phyloP scores from a whole-genome alignment of 176 grass and related monocot genomes.

The Oryza officinalis region DNA sequence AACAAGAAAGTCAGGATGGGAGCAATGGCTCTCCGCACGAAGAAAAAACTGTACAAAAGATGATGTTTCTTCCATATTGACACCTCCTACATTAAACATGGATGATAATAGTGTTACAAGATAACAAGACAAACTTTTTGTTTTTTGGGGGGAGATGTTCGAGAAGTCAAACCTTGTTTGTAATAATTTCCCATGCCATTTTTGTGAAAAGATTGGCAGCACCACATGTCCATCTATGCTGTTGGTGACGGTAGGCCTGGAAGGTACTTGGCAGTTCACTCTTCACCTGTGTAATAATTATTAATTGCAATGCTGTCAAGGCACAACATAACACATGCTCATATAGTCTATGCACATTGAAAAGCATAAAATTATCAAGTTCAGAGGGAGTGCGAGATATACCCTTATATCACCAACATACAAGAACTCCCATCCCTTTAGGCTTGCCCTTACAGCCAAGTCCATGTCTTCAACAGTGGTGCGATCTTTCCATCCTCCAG shows the following conservation, averaged over 20 bases:
- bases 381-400: conserved; percentile 24
- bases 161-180: conserved; percentile 53
- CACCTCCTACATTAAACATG: conserved; percentile 56
- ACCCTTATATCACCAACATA: conserved; percentile 95
- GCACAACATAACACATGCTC: conserved; percentile 6
- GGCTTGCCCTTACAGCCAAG: conserved; percentile 77
- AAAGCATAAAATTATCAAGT: neutral
- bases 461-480: conserved; percentile 99
- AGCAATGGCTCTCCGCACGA: conserved; percentile 75
- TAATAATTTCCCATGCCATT: conserved; percentile 80
- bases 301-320: conserved; percentile 17
- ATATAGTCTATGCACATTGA: neutral
- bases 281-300: conserved; percentile 63
- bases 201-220: conserved; percentile 91
- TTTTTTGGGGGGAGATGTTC: neutral
- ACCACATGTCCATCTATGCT: conserved; percentile 88
- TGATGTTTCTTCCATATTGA: conserved; percentile 83
- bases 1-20: conserved; percentile 78
- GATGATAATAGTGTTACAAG: conserved; percentile 1
- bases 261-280: conserved; percentile 96
- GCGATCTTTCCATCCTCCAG: conserved; percentile 93
- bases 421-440: conserved; percentile 88
- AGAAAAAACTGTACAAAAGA: conserved; percentile 93
- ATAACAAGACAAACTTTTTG: conserved; percentile 12
- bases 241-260: conserved; percentile 82